Percentiles rank a stretch among this genome's conserved stretches.
Evolutionary conservation across 345 rosid genomes (phyloP).

Genomic region (Ceriops decandra): DNA sequence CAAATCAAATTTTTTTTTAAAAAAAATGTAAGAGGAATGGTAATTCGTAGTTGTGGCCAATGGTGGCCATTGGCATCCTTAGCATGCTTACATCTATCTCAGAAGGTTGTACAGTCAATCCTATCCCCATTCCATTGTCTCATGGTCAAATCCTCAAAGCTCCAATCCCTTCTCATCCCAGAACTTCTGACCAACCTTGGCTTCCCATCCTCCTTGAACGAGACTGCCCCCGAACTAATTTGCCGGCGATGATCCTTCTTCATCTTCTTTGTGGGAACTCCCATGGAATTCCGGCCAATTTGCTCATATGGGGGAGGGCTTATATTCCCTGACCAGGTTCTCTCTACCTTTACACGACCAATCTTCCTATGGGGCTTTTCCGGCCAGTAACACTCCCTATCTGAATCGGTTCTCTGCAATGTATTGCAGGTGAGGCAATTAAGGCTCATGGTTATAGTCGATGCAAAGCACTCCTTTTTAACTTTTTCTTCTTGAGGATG

Average conservation of each 20-base stretch:
- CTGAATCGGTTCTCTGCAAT: conserved; percentile 32
- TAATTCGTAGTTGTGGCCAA: no score
- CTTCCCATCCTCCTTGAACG: conserved; percentile 24
- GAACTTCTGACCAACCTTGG: conserved; percentile 75
- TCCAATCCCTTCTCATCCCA: conserved; percentile 95
- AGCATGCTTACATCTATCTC: no score
- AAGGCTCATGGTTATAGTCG: conserved; percentile 43
- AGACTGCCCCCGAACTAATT: conserved; percentile 26
- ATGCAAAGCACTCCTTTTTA: no score
- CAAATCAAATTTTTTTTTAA: no score
- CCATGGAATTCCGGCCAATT: conserved; percentile 16
- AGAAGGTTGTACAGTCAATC: no score
- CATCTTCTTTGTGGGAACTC: conserved; percentile 19
- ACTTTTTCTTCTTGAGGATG: no score
- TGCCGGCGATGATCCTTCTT: conserved; percentile 41
- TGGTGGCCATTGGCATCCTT: no score
- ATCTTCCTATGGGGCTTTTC: not conserved
- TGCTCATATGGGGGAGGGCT: conserved; percentile 22
- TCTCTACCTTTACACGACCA: conserved; percentile 26
- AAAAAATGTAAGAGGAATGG: no score
- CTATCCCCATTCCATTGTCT: not conserved
- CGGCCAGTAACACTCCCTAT: conserved; percentile 9
- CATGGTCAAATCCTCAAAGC: conserved; percentile 67
- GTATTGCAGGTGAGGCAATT: conserved; percentile 60
- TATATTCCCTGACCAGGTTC: conserved; percentile 49